These are phyloP conservation scores for Scenedesmus sp. DNA, from an alignment of 163 green algal genomes.

Conservation along the genomic window DNA sequence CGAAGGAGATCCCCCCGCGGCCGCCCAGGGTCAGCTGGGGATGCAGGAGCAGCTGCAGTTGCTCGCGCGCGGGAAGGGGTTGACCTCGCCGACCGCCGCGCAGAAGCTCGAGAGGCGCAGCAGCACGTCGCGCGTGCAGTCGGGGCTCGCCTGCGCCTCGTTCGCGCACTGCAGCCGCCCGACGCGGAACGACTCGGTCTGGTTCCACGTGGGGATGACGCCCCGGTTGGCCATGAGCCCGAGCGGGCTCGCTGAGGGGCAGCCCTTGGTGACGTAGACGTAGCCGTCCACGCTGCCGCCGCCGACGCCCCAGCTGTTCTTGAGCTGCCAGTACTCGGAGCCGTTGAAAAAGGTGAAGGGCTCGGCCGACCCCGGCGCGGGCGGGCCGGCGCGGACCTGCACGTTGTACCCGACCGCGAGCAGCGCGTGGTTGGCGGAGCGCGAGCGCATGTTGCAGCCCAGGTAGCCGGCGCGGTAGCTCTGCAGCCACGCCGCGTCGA, in stretches of 20 bases:
- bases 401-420: conserved; percentile 28
- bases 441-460: conserved; percentile 25
- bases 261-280: conserved; percentile 36
- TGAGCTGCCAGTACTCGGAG: conserved; percentile 20
- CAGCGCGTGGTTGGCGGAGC: conserved; percentile 20
- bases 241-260: background rate
- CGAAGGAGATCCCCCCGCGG: too few relatives aligned
- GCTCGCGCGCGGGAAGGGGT: background rate
- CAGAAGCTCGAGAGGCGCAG: conserved; percentile 21
- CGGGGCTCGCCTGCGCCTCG: background rate
- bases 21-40: conserved; percentile 13
- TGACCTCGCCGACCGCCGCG: conserved; percentile 23
- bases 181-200: conserved; percentile 8
- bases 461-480: conserved; percentile 30
- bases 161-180: conserved; percentile 25
- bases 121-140: conserved; percentile 2
- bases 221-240: conserved; percentile 14
- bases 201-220: conserved; percentile 9
- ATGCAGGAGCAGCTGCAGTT: conserved; percentile 35
- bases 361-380: background rate
- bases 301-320: conserved; percentile 15
- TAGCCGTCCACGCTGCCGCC: conserved; percentile 32
- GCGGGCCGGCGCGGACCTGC: background rate
- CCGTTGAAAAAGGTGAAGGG: conserved; percentile 1
- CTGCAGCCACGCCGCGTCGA: conserved; percentile 23